Conservation (phyloP, 108 stramenopile species). For the Epithemia pelagica region DNA sequence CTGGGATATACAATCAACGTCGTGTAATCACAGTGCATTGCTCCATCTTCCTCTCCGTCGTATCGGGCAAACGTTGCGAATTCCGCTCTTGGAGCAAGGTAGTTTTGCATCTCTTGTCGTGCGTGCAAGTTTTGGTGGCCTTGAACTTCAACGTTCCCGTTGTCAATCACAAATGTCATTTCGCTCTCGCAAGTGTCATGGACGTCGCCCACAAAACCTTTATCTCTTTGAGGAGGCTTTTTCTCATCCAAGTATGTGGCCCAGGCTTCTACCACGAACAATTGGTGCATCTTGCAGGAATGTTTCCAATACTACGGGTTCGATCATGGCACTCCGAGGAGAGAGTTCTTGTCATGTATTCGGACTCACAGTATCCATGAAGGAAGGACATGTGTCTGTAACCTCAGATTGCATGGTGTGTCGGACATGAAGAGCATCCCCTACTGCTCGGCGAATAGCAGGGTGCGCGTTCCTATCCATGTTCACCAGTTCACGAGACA, state of each 20-base stretch:
- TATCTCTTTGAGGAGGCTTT: constrained; percentile 7
- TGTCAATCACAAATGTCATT: constrained; percentile 17
- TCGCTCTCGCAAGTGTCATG: constrained; percentile 17
- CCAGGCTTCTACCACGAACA: constrained; percentile 13
- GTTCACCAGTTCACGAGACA: constrained; percentile 23
- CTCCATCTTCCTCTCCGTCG: neutral
- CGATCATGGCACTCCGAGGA: constrained; percentile 3
- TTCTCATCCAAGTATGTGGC: constrained; percentile 17
- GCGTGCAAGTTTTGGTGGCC: neutral
- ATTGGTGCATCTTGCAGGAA: neutral
- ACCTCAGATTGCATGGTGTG: constrained; percentile 11
- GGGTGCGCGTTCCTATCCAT: constrained; percentile 39
- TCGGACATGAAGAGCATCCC: constrained; percentile 3
- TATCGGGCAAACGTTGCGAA: constrained; percentile 3
- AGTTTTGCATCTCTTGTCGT: neutral
- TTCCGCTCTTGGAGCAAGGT: neutral
- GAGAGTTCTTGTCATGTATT: neutral
- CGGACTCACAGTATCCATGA: neutral
- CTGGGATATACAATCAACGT: constrained; percentile 11
- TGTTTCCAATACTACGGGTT: constrained; percentile 7
- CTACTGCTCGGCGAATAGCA: constrained; percentile 12
- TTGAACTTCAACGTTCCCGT: neutral
- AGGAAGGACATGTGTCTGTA: constrained; percentile 9
- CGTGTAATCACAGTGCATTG: constrained; percentile 4
- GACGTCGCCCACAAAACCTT: constrained; percentile 17